Evolutionary conservation across 1,139 yeast genomes (phyloP), one percentile per base, ranked within the genome.

Genomic region (Nakaseomyces uthaithaninus): DNA sequence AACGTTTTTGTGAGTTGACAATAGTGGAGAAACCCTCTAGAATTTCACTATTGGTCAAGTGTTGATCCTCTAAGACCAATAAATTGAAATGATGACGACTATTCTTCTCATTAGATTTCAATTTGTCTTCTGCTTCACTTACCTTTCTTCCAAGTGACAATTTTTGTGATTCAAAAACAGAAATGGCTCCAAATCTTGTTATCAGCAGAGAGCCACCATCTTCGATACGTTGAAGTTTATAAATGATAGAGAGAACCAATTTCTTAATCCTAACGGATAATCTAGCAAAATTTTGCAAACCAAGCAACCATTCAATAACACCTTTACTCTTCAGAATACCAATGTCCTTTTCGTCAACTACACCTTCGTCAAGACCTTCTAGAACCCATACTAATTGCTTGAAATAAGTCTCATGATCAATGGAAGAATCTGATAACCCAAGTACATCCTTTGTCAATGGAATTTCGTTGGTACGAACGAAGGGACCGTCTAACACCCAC

Each of bases 361-460:
- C 55, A 2, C 83, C 78, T 18, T 57, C 47, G 3, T 65, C 59
- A 22, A 85, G 54, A 6, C 64, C 61, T 12, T 68, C 69, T 38
- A 84, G 56, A n/a, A 83, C 62, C 95, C 95, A 86, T 1, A 68
- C 56, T 3, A 80, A 49, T 48, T 82, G 83, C 40, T 69, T 72
- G 49, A 74, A 73, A 51, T 75, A 77, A 16, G 62, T 59, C n/a
- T 76, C 83, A 12, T 72, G 68, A 31, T 68, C 68, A 12, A 60
- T 60, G 16, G 45, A 52, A 15, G 61, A 62, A 3, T 60, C 60
- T 11, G 63, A 63, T 17, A 64, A 54, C 4, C 65, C 63, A 22
- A 65, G 63, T 20, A 82, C 69, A 3, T 71, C 60, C 31, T 67
- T 68, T 55, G 68, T 75, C 42, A 87, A 57, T 2, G 96, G 95